Conservation (phyloP, 2,329 filamentous ascomycete species). For the Colletotrichum orbiculare region DNA sequence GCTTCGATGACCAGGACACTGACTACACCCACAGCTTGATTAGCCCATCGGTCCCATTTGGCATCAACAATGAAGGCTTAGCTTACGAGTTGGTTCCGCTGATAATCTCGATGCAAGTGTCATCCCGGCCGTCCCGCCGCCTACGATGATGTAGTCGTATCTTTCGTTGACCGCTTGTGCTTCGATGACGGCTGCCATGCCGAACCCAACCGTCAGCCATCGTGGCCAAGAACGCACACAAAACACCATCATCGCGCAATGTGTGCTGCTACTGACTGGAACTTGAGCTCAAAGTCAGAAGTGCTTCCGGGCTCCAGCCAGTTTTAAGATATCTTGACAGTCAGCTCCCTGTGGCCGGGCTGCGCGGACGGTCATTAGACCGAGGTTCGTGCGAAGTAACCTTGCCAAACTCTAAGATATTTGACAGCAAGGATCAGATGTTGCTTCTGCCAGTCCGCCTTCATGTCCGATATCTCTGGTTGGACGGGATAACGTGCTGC, state of each 20-base stretch:
- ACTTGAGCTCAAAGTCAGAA: no score
- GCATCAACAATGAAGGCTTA: background rate
- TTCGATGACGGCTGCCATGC: background rate
- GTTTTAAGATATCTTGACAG: background rate
- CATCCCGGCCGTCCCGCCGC: slow-evolving; percentile 47
- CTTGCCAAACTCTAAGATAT: slow-evolving; percentile 1
- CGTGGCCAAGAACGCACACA: no score
- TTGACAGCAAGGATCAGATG: no score
- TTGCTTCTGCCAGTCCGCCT: no score
- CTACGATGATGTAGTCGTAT: slow-evolving; percentile 47
- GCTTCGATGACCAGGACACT: slow-evolving; percentile 38
- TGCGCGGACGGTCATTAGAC: background rate
- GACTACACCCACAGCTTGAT: background rate
- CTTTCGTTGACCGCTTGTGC: background rate
- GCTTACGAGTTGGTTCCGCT: background rate
- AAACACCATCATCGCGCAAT: no score
- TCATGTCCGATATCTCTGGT: no score
- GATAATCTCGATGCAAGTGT: slow-evolving; percentile 47
- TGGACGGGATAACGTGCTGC: no score
- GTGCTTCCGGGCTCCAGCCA: no score
- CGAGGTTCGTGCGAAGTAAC: slow-evolving; percentile 19
- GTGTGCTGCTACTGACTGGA: no score
- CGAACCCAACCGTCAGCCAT: background rate
- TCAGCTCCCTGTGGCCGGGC: background rate
- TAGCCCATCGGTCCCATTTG: background rate